Evolutionary conservation across 2,329 filamentous ascomycete species (phyloP).

Genomic region (Alternaria triticina): DNA sequence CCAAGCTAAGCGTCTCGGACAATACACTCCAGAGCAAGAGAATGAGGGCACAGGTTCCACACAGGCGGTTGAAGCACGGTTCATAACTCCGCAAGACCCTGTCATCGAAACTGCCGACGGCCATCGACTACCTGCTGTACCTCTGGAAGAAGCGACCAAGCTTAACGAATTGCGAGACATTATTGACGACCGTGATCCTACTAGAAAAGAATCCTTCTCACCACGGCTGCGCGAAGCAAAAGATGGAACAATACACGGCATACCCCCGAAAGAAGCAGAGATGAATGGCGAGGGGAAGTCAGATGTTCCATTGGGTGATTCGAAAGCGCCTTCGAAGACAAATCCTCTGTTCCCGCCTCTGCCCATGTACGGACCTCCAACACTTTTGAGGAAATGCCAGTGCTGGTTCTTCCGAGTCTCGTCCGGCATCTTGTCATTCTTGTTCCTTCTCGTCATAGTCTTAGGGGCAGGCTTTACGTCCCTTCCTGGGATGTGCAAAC

Average conservation of each 20-base stretch:
- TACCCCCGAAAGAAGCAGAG: conserved; percentile 28
- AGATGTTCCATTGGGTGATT: conserved; percentile 53
- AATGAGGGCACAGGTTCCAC: conserved; percentile 54
- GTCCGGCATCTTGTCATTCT: conserved; percentile 77
- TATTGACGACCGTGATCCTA: conserved; percentile 49
- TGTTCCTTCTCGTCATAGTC: conserved; percentile 78
- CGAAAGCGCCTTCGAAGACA: conserved; percentile 69
- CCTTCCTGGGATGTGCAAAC: conserved; percentile 60
- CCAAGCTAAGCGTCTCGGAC: conserved; percentile 61
- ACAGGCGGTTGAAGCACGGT: conserved; percentile 66
- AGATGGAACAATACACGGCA: conserved; percentile 52
- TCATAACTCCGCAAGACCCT: conserved; percentile 72
- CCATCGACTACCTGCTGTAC: conserved; percentile 70
- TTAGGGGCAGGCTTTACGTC: conserved; percentile 74
- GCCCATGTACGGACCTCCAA: conserved; percentile 80
- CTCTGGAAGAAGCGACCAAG: conserved; percentile 72
- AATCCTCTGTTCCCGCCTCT: conserved; percentile 85
- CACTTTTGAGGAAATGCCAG: conserved; percentile 68
- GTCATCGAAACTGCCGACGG: conserved; percentile 73
- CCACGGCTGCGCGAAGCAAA: conserved; percentile 48
- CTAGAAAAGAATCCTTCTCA: conserved; percentile 34
- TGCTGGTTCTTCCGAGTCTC: conserved; percentile 69
- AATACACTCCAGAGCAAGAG: conserved; percentile 51
- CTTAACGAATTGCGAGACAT: conserved; percentile 69
- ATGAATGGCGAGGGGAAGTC: conserved; percentile 52